Evolutionary conservation across 2,329 filamentous ascomycete species (phyloP).

Genomic region (Trichoderma oligosporum): DNA sequence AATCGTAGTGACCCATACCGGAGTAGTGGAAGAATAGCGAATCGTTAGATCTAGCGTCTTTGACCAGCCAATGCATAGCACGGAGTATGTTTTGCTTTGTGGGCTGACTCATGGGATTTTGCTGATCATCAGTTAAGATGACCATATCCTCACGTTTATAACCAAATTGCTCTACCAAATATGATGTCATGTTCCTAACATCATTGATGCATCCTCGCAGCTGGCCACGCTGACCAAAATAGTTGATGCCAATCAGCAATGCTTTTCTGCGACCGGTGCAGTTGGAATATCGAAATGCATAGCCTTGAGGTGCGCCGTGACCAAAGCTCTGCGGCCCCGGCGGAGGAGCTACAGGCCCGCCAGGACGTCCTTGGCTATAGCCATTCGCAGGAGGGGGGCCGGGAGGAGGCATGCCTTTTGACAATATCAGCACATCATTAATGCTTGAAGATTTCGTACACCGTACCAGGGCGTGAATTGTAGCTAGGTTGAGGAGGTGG

Average conservation of each 20-base stretch:
- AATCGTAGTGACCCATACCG: slow-evolving; percentile 49
- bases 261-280: slow-evolving; percentile 88
- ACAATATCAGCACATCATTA: slow-evolving; percentile 14
- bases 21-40: slow-evolving; percentile 98
- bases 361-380: slow-evolving; percentile 43
- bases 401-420: slow-evolving; percentile 22
- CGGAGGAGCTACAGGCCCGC: slow-evolving; percentile 50
- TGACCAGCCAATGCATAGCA: slow-evolving; percentile 97
- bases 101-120: slow-evolving; percentile 95
- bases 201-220: slow-evolving; percentile 94
- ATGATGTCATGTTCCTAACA: slow-evolving; percentile 93
- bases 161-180: slow-evolving; percentile 82
- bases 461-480: slow-evolving; percentile 43
- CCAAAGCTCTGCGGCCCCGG: slow-evolving; percentile 68
- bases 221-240: slow-evolving; percentile 88
- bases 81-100: slow-evolving; percentile 93
- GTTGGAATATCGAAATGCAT: slow-evolving; percentile 85
- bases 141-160: slow-evolving; percentile 98
- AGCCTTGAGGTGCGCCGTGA: slow-evolving; percentile 72
- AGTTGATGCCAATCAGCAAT: slow-evolving; percentile 91
- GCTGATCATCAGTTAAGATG: slow-evolving; percentile 90
- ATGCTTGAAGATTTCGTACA: neutral
- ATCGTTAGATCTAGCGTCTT: slow-evolving; percentile 87
- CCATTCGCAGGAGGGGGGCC: slow-evolving; percentile 16
- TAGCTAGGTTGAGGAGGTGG: slow-evolving; percentile 44